Evolutionary conservation across 2,329 filamentous ascomycete species (phyloP).

Genomic region (Calonectria naviculata): DNA sequence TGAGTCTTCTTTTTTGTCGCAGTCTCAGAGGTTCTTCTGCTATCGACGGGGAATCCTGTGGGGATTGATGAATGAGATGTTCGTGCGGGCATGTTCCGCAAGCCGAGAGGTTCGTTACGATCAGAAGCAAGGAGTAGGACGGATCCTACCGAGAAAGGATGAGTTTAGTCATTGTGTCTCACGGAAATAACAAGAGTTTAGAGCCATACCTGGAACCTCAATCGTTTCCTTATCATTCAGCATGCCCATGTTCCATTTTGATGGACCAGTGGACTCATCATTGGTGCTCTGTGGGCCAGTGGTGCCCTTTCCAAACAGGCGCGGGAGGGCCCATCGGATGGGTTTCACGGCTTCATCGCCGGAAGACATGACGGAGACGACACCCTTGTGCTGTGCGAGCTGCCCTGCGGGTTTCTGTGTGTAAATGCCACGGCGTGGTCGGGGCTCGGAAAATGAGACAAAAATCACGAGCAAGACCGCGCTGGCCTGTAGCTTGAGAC

Average conservation of each 20-base stretch:
- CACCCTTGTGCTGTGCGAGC: neutral
- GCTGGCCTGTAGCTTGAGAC: neutral
- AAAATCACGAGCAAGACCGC: neutral
- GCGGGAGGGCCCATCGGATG: neutral
- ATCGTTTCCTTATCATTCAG: conserved; percentile 84
- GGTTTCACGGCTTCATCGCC: neutral
- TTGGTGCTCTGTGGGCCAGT: neutral
- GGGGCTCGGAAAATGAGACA: neutral
- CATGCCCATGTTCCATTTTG: conserved; percentile 77
- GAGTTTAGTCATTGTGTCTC: neutral
- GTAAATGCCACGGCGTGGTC: neutral
- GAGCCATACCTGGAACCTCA: conserved; percentile 82
- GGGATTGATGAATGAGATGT: conserved; percentile 69
- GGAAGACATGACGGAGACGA: neutral
- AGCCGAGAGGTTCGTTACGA: conserved; percentile 68
- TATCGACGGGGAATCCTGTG: conserved; percentile 53
- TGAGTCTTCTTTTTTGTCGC: conserved; percentile 79
- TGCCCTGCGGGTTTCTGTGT: neutral
- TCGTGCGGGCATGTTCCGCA: conserved; percentile 66
- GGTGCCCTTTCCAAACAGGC: neutral
- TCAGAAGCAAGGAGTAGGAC: conserved; percentile 66
- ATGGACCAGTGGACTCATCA: neutral
- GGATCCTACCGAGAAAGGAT: conserved; percentile 57
- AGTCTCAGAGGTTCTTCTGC: conserved; percentile 43
- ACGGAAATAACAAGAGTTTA: neutral